These are phyloP conservation scores for Jaapia argillacea DNA, from an alignment of 768 basidiomycete genomes.

Conservation along the genomic window DNA sequence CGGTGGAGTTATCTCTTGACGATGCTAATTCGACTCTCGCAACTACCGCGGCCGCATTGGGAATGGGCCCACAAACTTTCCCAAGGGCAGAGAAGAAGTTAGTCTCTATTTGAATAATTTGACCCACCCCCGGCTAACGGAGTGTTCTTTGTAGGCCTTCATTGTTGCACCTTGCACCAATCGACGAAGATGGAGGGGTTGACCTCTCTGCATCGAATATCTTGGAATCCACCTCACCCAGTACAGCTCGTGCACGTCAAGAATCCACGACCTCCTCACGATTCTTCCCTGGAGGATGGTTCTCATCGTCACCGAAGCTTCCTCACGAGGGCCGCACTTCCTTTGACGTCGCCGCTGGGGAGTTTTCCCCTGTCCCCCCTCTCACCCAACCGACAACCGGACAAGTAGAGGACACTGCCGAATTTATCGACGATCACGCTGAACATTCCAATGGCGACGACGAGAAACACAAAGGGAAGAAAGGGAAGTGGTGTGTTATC, in stretches of 20 bases:
- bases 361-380: constrained; percentile 21
- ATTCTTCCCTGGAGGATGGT: constrained; percentile 50
- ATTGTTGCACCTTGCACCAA: neutral
- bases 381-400: neutral
- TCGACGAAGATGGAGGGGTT: constrained; percentile 7
- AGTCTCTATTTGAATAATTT: too few species aligned
- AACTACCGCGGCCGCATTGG: neutral
- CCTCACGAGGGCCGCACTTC: constrained; percentile 34
- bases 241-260: constrained; percentile 23
- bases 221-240: neutral
- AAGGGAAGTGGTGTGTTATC: neutral
- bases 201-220: constrained; percentile 1
- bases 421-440: neutral
- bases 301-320: constrained; percentile 24
- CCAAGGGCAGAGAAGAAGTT: neutral
- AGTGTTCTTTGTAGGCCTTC: too few species aligned
- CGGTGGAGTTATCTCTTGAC: neutral
- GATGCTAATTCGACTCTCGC: neutral
- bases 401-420: neutral
- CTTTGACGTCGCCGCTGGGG: constrained; percentile 39
- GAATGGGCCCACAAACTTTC: neutral
- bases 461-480: neutral
- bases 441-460: neutral
- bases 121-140: too few species aligned
- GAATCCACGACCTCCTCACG: constrained; percentile 47